Conservation (phyloP, 371 early-diverging fungal species). For the Mucor ambiguus region DNA sequence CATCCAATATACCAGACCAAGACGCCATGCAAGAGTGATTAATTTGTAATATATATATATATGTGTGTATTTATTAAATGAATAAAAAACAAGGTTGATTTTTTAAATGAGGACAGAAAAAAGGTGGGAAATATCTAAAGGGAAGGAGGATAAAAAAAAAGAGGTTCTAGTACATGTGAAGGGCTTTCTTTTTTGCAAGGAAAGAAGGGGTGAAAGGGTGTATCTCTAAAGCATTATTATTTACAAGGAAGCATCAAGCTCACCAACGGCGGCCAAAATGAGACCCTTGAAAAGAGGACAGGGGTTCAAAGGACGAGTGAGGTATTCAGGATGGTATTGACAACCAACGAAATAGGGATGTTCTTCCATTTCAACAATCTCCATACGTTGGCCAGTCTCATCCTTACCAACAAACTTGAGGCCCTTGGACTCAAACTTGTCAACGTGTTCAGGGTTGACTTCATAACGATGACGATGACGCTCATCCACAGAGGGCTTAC, state of each 20-base stretch:
- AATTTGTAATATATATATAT: background rate
- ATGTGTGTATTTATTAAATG: background rate
- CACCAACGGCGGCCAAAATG: conserved; percentile 77
- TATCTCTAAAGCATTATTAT: conserved; percentile 12
- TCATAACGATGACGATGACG: conserved; percentile 99
- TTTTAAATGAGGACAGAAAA: conserved; percentile 1
- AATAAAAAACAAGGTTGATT: background rate
- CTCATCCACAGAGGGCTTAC: conserved; percentile 73
- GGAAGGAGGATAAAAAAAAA: conserved; percentile 7
- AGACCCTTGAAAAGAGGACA: conserved; percentile 94
- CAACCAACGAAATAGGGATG: conserved; percentile 98
- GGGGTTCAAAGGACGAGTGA: conserved; percentile 92
- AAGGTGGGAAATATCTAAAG: conserved; percentile 1
- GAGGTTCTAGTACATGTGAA: conserved; percentile 1
- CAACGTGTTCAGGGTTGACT: conserved; percentile 89
- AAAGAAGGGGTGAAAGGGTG: background rate
- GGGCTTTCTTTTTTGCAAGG: background rate
- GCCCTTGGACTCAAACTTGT: conserved; percentile 83
- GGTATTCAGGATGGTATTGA: conserved; percentile 99
- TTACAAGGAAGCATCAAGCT: conserved; percentile 37
- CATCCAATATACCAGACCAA: conserved; percentile 14
- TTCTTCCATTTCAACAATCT: conserved; percentile 89
- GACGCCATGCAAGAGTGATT: conserved; percentile 2
- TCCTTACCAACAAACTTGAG: conserved; percentile 93
- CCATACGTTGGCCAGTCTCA: conserved; percentile 95